These are phyloP conservation scores for Coemansia sp. DNA, from an alignment of 192 early-diverging fungal species.

Conservation along the genomic window DNA sequence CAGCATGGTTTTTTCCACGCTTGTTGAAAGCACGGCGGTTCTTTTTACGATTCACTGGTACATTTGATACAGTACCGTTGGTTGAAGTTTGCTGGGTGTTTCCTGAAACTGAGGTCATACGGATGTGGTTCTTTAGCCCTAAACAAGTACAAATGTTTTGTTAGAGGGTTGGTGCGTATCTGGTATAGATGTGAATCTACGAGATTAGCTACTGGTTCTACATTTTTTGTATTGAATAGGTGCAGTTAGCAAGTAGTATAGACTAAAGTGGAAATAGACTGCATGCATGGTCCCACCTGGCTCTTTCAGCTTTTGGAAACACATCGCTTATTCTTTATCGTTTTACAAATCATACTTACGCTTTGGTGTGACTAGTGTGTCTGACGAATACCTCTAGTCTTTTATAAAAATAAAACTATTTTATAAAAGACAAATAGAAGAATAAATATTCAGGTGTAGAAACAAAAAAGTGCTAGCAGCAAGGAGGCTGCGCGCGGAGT, in stretches of 20 bases:
- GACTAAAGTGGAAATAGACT: no score
- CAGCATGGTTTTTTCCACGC: not conserved
- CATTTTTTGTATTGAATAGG: not conserved
- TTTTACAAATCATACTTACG: not conserved
- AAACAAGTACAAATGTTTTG: not conserved
- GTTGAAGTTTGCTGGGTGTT: not conserved
- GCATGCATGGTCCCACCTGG: no score
- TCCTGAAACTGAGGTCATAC: not conserved
- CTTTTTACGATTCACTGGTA: not conserved
- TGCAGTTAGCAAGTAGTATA: no score
- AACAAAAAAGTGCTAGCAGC: not conserved
- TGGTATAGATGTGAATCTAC: not conserved
- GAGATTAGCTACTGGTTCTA: not conserved
- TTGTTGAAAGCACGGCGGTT: not conserved
- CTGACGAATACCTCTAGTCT: not conserved
- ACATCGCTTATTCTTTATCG: no score
- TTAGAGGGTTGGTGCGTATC: not conserved
- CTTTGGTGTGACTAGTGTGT: not conserved
- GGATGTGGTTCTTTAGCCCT: not conserved
- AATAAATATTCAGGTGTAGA: constrained; percentile 5
- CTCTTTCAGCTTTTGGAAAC: no score
- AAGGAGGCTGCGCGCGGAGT: no score
- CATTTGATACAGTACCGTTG: not conserved
- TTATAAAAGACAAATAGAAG: not conserved
- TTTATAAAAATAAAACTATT: not conserved